These are phyloP conservation scores for Mycena galericulata DNA, from an alignment of 768 basidiomycete species.

Conservation along the genomic window DNA sequence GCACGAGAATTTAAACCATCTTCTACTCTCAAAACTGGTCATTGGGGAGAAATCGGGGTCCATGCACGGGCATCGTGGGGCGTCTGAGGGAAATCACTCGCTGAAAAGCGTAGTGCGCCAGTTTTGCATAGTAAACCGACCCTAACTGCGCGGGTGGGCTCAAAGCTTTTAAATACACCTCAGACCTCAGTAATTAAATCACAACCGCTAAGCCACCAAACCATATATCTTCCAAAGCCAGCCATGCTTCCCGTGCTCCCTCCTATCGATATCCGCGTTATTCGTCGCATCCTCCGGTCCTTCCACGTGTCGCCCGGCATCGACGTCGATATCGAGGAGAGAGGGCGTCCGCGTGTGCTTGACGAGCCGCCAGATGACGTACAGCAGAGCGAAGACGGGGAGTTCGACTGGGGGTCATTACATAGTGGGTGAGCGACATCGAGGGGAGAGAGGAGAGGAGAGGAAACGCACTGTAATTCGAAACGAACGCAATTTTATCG, in stretches of 20 bases:
- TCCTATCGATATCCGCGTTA: slow-evolving; percentile 16
- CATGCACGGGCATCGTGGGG: no score
- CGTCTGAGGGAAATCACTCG: no score
- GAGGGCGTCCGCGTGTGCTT: slow-evolving; percentile 12
- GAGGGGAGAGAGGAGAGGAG: background rate
- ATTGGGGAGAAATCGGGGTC: no score
- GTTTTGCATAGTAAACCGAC: background rate
- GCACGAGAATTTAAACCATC: no score
- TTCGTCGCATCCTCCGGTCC: slow-evolving; percentile 11
- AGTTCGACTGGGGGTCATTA: slow-evolving; percentile 8
- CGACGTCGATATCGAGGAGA: slow-evolving; percentile 19
- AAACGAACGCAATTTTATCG: slow-evolving; percentile 18
- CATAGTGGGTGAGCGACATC: slow-evolving; percentile 1
- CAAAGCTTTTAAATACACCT: background rate
- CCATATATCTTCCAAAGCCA: slow-evolving; percentile 20
- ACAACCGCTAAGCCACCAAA: slow-evolving; percentile 12
- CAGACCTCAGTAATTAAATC: background rate
- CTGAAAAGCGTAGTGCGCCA: background rate
- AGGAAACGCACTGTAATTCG: slow-evolving; percentile 18
- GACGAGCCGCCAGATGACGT: slow-evolving; percentile 18
- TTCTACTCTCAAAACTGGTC: no score
- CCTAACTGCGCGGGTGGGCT: background rate
- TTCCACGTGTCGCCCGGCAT: slow-evolving; percentile 17
- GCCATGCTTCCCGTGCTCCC: slow-evolving; percentile 6
- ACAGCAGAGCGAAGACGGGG: slow-evolving; percentile 13